These are phyloP conservation scores for Chaetoscypha palmicola DNA, from an alignment of 2,329 filamentous ascomycete genomes.

Conservation along the genomic window DNA sequence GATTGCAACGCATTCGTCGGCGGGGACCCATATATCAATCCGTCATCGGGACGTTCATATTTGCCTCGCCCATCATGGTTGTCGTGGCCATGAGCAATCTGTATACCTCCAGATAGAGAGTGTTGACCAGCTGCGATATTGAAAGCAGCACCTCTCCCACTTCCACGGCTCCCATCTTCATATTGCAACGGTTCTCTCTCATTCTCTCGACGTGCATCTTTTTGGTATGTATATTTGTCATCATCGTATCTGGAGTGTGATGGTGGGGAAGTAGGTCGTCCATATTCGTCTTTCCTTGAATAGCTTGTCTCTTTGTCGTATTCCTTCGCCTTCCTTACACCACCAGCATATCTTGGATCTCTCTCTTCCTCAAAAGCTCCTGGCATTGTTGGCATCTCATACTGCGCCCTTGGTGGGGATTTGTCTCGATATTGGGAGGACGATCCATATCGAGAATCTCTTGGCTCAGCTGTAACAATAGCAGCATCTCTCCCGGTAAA, in stretches of 20 bases:
- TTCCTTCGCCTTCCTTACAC: conserved; percentile 14
- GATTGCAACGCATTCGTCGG: conserved; percentile 4
- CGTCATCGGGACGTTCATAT: conserved; percentile 11
- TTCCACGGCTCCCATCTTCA: conserved; percentile 17
- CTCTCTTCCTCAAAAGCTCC: conserved; percentile 15
- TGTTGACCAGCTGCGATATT: conserved; percentile 21
- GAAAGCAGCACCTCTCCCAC: conserved; percentile 23
- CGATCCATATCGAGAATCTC: conserved; percentile 8
- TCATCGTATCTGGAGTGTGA: conserved; percentile 2
- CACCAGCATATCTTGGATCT: conserved; percentile 12
- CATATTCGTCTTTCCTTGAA: conserved; percentile 14
- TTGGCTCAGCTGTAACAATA: conserved; percentile 14
- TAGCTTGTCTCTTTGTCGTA: conserved; percentile 9
- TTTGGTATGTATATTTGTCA: conserved; percentile 28
- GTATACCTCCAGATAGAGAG: conserved; percentile 21
- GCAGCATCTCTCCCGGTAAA: conserved; percentile 5
- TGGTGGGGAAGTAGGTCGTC: conserved; percentile 7
- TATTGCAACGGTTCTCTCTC: conserved; percentile 20
- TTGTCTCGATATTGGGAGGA: conserved; percentile 5
- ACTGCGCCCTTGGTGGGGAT: conserved; percentile 6
- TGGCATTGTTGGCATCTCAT: conserved; percentile 19
- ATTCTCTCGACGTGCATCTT: conserved; percentile 2
- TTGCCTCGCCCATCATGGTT: conserved; percentile 4
- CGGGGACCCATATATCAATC: conserved; percentile 6
- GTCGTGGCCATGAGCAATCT: conserved; percentile 22